Conservation (phyloP, 768 basidiomycete species). For the Leccinum subtestaceum region DNA sequence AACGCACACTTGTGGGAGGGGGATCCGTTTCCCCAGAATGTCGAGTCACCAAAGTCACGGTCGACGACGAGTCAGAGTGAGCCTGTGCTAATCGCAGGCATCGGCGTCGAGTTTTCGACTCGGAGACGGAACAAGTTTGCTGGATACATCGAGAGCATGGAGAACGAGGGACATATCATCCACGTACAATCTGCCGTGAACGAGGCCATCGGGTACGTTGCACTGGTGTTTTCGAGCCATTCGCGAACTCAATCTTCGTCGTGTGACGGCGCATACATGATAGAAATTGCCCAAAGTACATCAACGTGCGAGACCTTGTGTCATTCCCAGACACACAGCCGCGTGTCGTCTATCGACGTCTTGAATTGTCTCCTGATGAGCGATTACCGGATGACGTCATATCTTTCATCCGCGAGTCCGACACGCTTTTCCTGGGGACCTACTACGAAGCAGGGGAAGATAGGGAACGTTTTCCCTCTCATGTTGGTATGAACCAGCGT, state of each 20-base stretch:
- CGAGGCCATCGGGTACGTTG: constrained; percentile 54
- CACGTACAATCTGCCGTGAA: constrained; percentile 42
- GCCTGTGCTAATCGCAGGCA: constrained; percentile 48
- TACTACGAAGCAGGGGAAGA: constrained; percentile 44
- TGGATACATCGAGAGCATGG: constrained; percentile 41
- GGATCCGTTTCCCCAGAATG: constrained; percentile 50
- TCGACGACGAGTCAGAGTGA: neutral
- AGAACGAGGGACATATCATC: constrained; percentile 31
- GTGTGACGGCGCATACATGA: neutral
- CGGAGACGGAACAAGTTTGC: constrained; percentile 64
- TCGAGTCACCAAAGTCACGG: constrained; percentile 2
- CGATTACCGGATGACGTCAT: constrained; percentile 51
- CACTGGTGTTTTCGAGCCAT: constrained; percentile 2
- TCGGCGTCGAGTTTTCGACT: constrained; percentile 60
- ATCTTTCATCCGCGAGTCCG: constrained; percentile 45
- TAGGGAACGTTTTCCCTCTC: constrained; percentile 44
- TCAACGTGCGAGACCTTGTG: constrained; percentile 52
- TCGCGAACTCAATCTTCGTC: neutral
- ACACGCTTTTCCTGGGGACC: constrained; percentile 60
- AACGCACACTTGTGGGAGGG: constrained; percentile 49
- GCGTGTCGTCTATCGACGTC: constrained; percentile 34
- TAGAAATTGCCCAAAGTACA: constrained; percentile 73
- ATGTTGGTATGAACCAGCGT: constrained; percentile 66
- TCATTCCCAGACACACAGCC: constrained; percentile 42
- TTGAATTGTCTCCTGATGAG: constrained; percentile 34